Conservation (phyloP, 805 yeast species). For the Ogataea parapolymorpha region DNA sequence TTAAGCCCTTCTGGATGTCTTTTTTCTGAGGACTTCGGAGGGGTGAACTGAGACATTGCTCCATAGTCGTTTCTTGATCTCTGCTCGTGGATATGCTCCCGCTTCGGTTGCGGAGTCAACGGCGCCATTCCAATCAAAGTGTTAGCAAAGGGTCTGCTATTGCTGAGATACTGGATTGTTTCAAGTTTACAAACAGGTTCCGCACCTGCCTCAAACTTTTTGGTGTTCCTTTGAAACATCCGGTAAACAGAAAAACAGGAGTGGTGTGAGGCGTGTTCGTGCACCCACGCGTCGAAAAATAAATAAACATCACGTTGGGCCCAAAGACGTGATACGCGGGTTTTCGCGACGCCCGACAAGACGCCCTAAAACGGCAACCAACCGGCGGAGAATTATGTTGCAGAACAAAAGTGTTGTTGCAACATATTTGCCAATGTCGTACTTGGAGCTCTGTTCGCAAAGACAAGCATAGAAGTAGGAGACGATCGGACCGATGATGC, state of each 20-base stretch:
- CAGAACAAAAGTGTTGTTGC: neutral
- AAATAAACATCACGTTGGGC: slow-evolving; percentile 1
- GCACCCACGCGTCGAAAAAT: slow-evolving; percentile 4
- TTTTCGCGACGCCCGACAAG: neutral
- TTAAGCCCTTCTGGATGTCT: neutral
- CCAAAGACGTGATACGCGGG: neutral
- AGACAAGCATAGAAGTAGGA: neutral
- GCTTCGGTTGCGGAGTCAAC: slow-evolving; percentile 11
- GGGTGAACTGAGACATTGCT: slow-evolving; percentile 9
- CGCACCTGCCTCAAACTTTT: slow-evolving; percentile 1
- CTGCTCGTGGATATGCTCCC: neutral
- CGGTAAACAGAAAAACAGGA: slow-evolving; percentile 10
- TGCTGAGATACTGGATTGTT: neutral
- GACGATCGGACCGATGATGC: neutral
- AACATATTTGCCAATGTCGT: neutral
- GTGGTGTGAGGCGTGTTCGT: slow-evolving; percentile 20
- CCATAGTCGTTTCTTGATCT: neutral
- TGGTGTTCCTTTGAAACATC: slow-evolving; percentile 9
- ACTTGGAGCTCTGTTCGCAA: neutral
- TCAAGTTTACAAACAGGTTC: slow-evolving; percentile 4
- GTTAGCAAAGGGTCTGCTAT: neutral
- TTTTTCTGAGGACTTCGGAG: slow-evolving; percentile 18
- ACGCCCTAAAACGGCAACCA: neutral
- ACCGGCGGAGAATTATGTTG: neutral
- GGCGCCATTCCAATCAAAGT: slow-evolving; percentile 5